Base-by-base conservation (phyloP, 1,139 yeast genomes). In the Arxiozyma bovina region DNA sequence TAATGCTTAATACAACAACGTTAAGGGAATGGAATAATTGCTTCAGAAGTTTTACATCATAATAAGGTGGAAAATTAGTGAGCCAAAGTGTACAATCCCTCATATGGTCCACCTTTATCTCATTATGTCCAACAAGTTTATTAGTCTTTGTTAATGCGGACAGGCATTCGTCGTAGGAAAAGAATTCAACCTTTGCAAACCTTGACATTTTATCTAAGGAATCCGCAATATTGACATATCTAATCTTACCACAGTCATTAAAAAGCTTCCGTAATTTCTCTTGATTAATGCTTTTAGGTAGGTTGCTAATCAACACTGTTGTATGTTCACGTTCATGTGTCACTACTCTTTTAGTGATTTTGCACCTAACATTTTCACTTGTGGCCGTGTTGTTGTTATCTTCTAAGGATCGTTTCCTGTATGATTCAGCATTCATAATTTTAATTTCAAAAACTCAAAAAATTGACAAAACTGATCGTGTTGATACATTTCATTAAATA, bases 51-150 rank as follows among this genome's bases (percentile, higher is more conserved):
- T 69, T 70, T 45, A 74, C 74, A 0, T 76, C 73, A 61, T 69
- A 78, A 1, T 73, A 65, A 0, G 90, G 85, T 0, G 95, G 90
- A 61, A 79, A 88, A 62, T 88, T 88, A 0, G 94, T 80, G 71
- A 63, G 63, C 76, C 68, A 73, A 42, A 58, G 57, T 52, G 70
- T 85, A 21, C 65, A 58, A 50, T 63, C 56, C 38, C 58, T 53
- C 44, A 66, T 55, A 21, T 53, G 52, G 8, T 53, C 68, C 0
- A 89, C 87, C 3, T 64, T 54, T 0, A 87, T 70, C 46, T 73
- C 75, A 2, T 63, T 59, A 0, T 73, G 78, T 0, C 73, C 73
- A 0, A 86, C 56, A 25, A 54, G 61, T 62, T 84, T 85, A 56
- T 71, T 73, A 45, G 81, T 78, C 58, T 78, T 81, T 0, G 91